Base-by-base conservation (phyloP, 1,139 yeast species). In the Wickerhamomyces sp. region DNA sequence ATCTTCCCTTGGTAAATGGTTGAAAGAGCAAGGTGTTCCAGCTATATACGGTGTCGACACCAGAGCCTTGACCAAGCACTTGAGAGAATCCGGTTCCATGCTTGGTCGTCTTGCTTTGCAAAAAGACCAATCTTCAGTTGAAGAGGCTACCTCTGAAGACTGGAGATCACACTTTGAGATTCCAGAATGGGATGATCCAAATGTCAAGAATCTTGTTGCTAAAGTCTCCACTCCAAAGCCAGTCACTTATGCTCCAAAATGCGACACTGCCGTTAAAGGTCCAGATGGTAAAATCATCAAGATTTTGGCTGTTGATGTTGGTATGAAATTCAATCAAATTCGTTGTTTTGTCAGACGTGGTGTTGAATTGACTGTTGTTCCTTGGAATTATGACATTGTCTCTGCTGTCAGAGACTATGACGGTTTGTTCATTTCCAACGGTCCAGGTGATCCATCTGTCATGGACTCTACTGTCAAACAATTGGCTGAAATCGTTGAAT, bases 371-470 rank as follows among this genome's bases (percentile, higher is more conserved):
- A 77, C 79, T 59, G 97, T 93, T 40, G 96, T 93, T 33, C 98
- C 98, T 42, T 91, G 94, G 91, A 81, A 93, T 60, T 77, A 88
- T 58, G 96, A 89, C 62, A 81, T 84, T 58, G 66, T 84, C 42
- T 54, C 62, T 32, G 91, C 86, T 58, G n/a, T n/a, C n/a, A n/a
- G n/a, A n/a, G 70, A 75, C 44, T 93, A 83, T 59, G 97, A 93
- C 61, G 99, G 98, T 68, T 71, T 93, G 54, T 93, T 93, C 64
- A 72, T 91, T 48, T 88, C 97, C 39, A 93, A 93, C 63, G 99
- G 99, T 69, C 99, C 99, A 28, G 99, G 99, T 75, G 97, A 93
- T 66, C 99, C 99, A 40, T 76, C 94, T 30, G 86, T 84, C 40
- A 72, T 93, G 78, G 60, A 76, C 38, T 68, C 66, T 17, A 76